These are phyloP conservation scores for Erigeron philadelphicus DNA, from an alignment of 140 eudicot genomes.

Conservation along the genomic window DNA sequence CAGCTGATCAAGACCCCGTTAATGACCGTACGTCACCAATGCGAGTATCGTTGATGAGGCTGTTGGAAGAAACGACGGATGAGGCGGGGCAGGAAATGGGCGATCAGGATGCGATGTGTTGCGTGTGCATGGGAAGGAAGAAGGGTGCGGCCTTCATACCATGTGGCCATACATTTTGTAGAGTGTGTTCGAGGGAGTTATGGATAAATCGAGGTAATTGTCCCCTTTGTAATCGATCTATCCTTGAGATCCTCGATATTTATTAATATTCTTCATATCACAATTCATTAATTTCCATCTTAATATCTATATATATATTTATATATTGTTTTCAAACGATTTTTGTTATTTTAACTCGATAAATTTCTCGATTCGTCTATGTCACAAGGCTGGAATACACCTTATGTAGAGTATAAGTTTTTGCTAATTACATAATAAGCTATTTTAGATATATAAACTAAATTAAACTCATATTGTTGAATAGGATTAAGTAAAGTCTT, in stretches of 20 bases:
- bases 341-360: not conserved
- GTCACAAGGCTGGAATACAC: not conserved
- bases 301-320: no score
- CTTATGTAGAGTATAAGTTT: no score
- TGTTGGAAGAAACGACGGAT: slow-evolving; percentile 71
- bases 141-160: slow-evolving; percentile 94
- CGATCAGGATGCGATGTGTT: slow-evolving; percentile 53
- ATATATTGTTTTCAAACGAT: not conserved
- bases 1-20: no score
- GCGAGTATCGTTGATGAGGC: slow-evolving; percentile 74
- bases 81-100: slow-evolving; percentile 28
- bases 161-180: slow-evolving; percentile 86
- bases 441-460: no score
- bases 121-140: slow-evolving; percentile 98
- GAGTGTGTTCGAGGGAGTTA: slow-evolving; percentile 86
- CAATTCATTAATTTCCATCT: not conserved
- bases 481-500: no score
- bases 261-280: not conserved
- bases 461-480: no score
- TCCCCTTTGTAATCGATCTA: slow-evolving; percentile 83
- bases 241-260: slow-evolving; percentile 69
- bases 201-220: slow-evolving; percentile 83
- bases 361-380: not conserved
- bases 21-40: no score
- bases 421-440: no score